Conservation (phyloP, 306 rosid genomes). For the Pyrus pyrifolia region DNA sequence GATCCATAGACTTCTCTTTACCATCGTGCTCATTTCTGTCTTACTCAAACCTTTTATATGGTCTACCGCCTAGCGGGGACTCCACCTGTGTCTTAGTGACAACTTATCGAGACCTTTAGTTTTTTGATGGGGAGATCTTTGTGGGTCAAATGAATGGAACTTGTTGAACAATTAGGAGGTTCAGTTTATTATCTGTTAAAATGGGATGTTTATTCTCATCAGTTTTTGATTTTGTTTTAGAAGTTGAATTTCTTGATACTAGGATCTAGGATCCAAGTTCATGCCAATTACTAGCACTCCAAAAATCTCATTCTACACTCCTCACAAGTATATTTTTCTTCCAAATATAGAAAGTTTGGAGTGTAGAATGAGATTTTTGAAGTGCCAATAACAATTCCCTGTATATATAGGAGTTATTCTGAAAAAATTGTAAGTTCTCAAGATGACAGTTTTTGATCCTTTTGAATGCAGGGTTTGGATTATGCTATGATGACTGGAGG, state of each 20-base stretch:
- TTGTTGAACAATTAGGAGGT: background rate
- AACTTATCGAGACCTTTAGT: background rate
- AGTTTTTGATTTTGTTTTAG: background rate
- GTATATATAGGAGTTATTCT: background rate
- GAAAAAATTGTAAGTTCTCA: background rate
- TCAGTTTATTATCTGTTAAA: background rate
- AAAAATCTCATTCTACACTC: no score
- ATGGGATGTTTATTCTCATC: background rate
- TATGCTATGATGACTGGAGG: constrained; percentile 99
- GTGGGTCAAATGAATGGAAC: background rate
- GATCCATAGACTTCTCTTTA: background rate
- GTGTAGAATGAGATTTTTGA: no score
- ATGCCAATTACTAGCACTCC: background rate
- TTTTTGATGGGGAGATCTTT: background rate
- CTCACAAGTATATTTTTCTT: no score
- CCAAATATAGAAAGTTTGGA: no score
- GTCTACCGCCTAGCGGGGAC: background rate
- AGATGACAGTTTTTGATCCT: background rate
- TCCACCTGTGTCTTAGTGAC: background rate
- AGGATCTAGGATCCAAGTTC: background rate
- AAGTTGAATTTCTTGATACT: background rate
- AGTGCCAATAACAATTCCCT: no score
- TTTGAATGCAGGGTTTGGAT: constrained; percentile 73
- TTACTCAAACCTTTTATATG: background rate
- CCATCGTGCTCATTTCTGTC: background rate